Evolutionary conservation across 345 rosid species (phyloP).

Genomic region (Sisymbrium altissimum): DNA sequence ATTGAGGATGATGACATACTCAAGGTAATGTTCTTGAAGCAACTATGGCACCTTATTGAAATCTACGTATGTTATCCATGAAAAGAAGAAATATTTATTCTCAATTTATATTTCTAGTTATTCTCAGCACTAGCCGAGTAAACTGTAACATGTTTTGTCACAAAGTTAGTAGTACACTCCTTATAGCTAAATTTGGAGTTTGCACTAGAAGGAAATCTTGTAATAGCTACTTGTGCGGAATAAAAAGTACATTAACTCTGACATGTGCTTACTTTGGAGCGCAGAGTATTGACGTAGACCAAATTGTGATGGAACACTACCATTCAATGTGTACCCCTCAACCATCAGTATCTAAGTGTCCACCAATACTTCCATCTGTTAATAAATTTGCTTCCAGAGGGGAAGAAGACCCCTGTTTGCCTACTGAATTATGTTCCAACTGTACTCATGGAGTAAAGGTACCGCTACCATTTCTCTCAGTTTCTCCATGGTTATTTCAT

Average conservation of each 20-base stretch:
- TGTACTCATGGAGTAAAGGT: conserved; percentile 82
- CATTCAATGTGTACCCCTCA: conserved; percentile 60
- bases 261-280: conserved; percentile 21
- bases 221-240: neutral
- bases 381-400: conserved; percentile 35
- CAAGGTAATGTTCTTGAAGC: conserved; percentile 42
- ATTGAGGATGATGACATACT: conserved; percentile 68
- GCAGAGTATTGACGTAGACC: conserved; percentile 85
- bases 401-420: conserved; percentile 44
- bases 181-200: neutral
- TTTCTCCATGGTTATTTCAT: neutral
- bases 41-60: neutral
- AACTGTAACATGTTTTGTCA: neutral
- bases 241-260: conserved; percentile 7
- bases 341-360: conserved; percentile 52
- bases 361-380: conserved; percentile 45
- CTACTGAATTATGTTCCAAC: conserved; percentile 53
- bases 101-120: neutral
- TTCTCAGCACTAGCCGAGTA: neutral
- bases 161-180: neutral
- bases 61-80: neutral
- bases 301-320: conserved; percentile 76
- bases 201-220: conserved; percentile 13
- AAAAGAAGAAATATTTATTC: neutral
- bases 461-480: conserved; percentile 4